Conservation (phyloP, 2,329 filamentous ascomycete species). For the Ophiostoma pallidulum region DNA sequence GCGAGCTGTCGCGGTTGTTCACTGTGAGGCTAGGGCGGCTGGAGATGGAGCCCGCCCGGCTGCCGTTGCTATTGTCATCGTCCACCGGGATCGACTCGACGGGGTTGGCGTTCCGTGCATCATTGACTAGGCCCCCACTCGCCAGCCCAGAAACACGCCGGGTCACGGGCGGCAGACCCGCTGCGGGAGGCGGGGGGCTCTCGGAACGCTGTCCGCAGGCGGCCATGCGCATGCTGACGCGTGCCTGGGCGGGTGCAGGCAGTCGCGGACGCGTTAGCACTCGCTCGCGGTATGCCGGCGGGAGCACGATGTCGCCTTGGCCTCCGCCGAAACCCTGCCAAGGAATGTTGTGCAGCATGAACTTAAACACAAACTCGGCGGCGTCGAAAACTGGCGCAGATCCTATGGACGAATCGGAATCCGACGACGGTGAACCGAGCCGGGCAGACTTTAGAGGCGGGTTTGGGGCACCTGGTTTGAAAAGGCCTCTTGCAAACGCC, state of each 20-base stretch:
- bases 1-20: conserved; percentile 1
- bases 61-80: conserved; percentile 9
- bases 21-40: conserved; percentile 6
- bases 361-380: conserved; percentile 60
- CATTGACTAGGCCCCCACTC: conserved; percentile 38
- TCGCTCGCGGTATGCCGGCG: conserved; percentile 45
- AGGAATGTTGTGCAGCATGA: conserved; percentile 48
- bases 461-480: conserved; percentile 16
- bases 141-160: conserved; percentile 39
- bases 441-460: conserved; percentile 30
- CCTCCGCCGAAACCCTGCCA: conserved; percentile 19
- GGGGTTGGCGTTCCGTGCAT: conserved; percentile 39
- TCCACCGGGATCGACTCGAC: conserved; percentile 9
- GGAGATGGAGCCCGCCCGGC: conserved; percentile 12
- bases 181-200: conserved; percentile 29
- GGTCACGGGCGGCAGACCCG: conserved; percentile 34
- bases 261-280: conserved; percentile 60
- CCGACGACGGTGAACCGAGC: conserved; percentile 31
- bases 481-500: conserved; percentile 31
- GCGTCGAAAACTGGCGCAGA: conserved; percentile 47
- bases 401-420: conserved; percentile 42
- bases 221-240: conserved; percentile 36
- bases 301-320: conserved; percentile 40
- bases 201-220: conserved; percentile 23
- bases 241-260: conserved; percentile 59